Conservation (phyloP, 371 early-diverging fungal species). For the Syncephalastrum monosporum region DNA sequence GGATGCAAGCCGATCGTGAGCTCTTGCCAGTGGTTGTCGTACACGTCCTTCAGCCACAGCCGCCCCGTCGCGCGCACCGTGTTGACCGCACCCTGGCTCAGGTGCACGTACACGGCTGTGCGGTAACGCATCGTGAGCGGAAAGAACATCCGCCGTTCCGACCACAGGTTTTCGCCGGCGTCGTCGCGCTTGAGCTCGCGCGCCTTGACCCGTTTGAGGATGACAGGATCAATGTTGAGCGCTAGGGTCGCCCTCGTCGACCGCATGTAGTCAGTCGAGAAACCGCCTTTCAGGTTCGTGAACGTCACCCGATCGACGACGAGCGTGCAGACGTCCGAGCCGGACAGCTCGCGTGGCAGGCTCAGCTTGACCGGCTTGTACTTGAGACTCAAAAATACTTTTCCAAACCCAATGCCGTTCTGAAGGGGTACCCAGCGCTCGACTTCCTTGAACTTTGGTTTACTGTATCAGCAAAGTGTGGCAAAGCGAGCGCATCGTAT, state of each 20-base stretch:
- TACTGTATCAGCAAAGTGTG: not conserved
- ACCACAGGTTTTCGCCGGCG: slow-evolving; percentile 13
- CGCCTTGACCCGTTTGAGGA: slow-evolving; percentile 19
- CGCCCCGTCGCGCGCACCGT: slow-evolving; percentile 19
- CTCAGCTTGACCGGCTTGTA: slow-evolving; percentile 35
- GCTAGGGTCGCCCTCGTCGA: slow-evolving; percentile 21
- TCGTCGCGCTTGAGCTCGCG: slow-evolving; percentile 2
- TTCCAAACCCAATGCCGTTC: slow-evolving; percentile 38
- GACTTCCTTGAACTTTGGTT: slow-evolving; percentile 23
- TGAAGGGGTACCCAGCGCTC: slow-evolving; percentile 30
- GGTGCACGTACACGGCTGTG: slow-evolving; percentile 30
- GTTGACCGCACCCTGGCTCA: slow-evolving; percentile 14
- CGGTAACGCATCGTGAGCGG: slow-evolving; percentile 34
- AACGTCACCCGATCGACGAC: slow-evolving; percentile 23
- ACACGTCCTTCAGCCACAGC: slow-evolving; percentile 26
- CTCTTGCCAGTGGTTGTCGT: slow-evolving; percentile 27
- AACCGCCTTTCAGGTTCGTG: slow-evolving; percentile 10
- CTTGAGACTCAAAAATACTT: slow-evolving; percentile 20
- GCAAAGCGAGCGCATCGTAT: not conserved
- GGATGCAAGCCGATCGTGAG: slow-evolving; percentile 20
- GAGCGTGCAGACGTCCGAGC: slow-evolving; percentile 34
- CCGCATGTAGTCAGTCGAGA: slow-evolving; percentile 8
- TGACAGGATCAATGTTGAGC: slow-evolving; percentile 29
- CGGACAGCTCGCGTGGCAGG: slow-evolving; percentile 21
- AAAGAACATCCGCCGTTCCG: slow-evolving; percentile 20